phyloP scores from a whole-genome alignment of 2,329 filamentous ascomycete genomes.

The Ambrosiella beaveri region DNA sequence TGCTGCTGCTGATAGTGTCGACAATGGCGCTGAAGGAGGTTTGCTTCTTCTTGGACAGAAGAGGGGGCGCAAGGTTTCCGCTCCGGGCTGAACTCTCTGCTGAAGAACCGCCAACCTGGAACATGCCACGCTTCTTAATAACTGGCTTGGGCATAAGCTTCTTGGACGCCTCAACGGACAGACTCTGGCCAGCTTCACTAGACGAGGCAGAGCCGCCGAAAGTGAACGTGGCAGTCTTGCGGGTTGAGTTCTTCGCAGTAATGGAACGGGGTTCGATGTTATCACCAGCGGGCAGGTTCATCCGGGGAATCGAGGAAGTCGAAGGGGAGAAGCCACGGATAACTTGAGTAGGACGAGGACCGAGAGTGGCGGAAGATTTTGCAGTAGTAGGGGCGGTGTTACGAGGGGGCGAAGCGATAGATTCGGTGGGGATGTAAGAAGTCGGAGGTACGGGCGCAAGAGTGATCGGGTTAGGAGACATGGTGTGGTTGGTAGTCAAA shows the following conservation, averaged over 20 bases:
- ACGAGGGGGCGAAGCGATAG: constrained; percentile 6
- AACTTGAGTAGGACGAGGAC: constrained; percentile 21
- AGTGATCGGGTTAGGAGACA: constrained; percentile 14
- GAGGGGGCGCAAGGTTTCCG: constrained; percentile 18
- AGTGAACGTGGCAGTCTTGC: constrained; percentile 48
- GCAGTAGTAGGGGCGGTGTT: not conserved
- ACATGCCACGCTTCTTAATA: constrained; percentile 24
- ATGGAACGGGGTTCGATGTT: constrained; percentile 21
- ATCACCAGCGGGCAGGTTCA: constrained; percentile 1
- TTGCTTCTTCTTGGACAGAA: constrained; percentile 47
- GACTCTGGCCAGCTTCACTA: constrained; percentile 32
- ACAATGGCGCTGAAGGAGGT: constrained; percentile 69
- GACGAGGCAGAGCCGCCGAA: constrained; percentile 74
- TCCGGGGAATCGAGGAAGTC: constrained; percentile 7
- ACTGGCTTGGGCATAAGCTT: constrained; percentile 19
- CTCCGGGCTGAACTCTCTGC: constrained; percentile 62
- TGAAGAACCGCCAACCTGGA: constrained; percentile 41
- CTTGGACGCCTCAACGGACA: constrained; percentile 20
- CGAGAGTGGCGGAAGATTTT: constrained; percentile 20
- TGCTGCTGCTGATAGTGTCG: constrained; percentile 46
- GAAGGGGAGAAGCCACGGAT: constrained; percentile 76
- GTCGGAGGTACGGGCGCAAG: constrained; percentile 18
- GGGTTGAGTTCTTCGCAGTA: constrained; percentile 49
- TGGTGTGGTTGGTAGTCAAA: constrained; percentile 18
- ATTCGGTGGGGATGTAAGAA: constrained; percentile 11